Evolutionary conservation across 257 asterid genomes (phyloP).

Genomic region (Ballota nigra): DNA sequence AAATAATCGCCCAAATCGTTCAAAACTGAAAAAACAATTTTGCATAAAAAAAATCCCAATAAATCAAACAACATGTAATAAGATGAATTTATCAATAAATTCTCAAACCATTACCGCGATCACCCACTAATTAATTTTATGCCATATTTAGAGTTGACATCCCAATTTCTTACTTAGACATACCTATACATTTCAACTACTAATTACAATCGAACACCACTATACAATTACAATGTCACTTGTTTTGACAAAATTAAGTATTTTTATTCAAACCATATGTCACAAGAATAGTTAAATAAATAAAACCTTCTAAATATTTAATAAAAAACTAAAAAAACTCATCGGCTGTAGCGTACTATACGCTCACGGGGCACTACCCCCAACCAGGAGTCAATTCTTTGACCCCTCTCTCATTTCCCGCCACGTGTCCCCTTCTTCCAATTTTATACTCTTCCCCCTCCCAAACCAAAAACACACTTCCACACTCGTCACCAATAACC

Average conservation of each 20-base stretch:
- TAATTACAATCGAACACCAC: background rate
- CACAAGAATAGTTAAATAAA: background rate
- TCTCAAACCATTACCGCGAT: too few relatives aligned
- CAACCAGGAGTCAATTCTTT: conserved; percentile 4
- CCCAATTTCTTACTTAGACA: too few relatives aligned
- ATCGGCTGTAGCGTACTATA: conserved; percentile 7
- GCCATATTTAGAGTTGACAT: too few relatives aligned
- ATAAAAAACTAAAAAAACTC: background rate
- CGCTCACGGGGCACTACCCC: conserved; percentile 37
- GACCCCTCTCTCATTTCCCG: conserved; percentile 11
- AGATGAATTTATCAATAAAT: too few relatives aligned
- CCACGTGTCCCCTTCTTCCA: conserved; percentile 37
- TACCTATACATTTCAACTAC: too few relatives aligned
- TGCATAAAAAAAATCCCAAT: too few relatives aligned
- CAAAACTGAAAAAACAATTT: too few relatives aligned
- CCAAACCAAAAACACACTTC: conserved; percentile 14
- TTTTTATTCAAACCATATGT: background rate
- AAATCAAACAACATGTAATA: too few relatives aligned
- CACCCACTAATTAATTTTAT: too few relatives aligned
- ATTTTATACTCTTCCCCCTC: conserved; percentile 14
- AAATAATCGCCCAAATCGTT: too few relatives aligned
- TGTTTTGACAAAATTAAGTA: background rate
- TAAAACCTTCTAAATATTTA: too few relatives aligned
- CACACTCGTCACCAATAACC: background rate
- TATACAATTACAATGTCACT: background rate